phyloP scores from a whole-genome alignment of 164 flowering plant species.

The Piper betle region DNA sequence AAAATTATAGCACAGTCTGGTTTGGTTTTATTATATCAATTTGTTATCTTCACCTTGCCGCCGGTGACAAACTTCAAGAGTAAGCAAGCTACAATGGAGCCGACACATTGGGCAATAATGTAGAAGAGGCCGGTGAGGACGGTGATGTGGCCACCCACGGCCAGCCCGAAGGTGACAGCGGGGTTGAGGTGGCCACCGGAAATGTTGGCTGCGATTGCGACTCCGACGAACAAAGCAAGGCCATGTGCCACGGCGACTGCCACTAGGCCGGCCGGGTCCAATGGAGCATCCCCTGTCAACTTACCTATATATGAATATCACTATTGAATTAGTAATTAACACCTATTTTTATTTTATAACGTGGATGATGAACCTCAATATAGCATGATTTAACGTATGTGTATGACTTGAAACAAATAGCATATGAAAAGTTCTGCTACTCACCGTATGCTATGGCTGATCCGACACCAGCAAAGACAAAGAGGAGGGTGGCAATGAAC shows the following conservation, averaged over 20 bases:
- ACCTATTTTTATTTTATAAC: no score
- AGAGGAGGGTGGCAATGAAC: slow-evolving; percentile 61
- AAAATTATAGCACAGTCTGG: no score
- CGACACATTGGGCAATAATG: slow-evolving; percentile 57
- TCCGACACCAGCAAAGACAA: slow-evolving; percentile 73
- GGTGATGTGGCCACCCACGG: slow-evolving; percentile 68
- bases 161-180: slow-evolving; percentile 69
- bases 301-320: slow-evolving; percentile 44
- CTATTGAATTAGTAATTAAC: not conserved
- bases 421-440: no score
- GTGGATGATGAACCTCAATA: no score
- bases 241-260: slow-evolving; percentile 67
- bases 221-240: slow-evolving; percentile 68
- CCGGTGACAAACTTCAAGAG: slow-evolving; percentile 47
- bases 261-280: slow-evolving; percentile 60
- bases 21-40: no score
- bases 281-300: slow-evolving; percentile 40
- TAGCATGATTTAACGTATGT: no score
- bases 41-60: slow-evolving; percentile 23
- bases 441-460: slow-evolving; percentile 60
- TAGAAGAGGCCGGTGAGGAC: slow-evolving; percentile 58
- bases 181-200: slow-evolving; percentile 83
- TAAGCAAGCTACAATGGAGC: slow-evolving; percentile 61
- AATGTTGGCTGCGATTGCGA: slow-evolving; percentile 59
- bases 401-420: no score